A percentile compares a stretch with the other conserved stretches of the same genome.
phyloP scores from a whole-genome alignment of 495 filamentous ascomycete species.

The Talaromyces adpressus region DNA sequence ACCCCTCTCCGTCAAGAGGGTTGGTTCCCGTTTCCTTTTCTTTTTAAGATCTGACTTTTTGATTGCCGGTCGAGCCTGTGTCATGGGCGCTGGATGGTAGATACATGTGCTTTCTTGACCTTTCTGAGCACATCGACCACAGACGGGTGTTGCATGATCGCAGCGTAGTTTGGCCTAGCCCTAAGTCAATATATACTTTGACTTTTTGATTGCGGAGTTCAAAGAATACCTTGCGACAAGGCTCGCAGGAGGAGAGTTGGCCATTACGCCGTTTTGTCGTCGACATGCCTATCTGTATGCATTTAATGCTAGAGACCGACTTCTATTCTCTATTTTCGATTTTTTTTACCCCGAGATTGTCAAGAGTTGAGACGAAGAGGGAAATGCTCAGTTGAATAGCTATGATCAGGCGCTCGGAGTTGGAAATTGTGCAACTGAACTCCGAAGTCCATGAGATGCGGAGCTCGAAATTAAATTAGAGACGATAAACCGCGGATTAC shows the following conservation, averaged over 20 bases:
- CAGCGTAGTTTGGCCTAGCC: constrained; percentile 29
- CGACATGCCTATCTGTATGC: background rate
- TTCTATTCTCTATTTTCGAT: background rate
- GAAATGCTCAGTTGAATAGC: background rate
- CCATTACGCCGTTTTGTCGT: constrained; percentile 21
- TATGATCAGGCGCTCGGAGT: background rate
- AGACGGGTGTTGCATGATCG: constrained; percentile 24
- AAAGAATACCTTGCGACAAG: constrained; percentile 21
- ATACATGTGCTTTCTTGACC: constrained; percentile 10
- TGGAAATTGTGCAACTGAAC: background rate
- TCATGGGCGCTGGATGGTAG: constrained; percentile 8
- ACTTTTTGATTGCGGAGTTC: background rate
- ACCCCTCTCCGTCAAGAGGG: background rate
- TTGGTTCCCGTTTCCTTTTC: background rate
- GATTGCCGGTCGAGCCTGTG: background rate
- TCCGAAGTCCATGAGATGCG: background rate
- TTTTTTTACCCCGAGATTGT: background rate
- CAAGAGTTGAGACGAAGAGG: background rate
- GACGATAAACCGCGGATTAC: background rate
- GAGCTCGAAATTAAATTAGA: background rate
- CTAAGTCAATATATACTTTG: background rate
- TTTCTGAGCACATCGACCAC: constrained; percentile 25
- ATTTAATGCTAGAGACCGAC: background rate
- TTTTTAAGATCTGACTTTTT: background rate
- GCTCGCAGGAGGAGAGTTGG: constrained; percentile 32